These are phyloP conservation scores for Apiospora pterosperma DNA, from an alignment of 2,329 filamentous ascomycete genomes.

Conservation along the genomic window DNA sequence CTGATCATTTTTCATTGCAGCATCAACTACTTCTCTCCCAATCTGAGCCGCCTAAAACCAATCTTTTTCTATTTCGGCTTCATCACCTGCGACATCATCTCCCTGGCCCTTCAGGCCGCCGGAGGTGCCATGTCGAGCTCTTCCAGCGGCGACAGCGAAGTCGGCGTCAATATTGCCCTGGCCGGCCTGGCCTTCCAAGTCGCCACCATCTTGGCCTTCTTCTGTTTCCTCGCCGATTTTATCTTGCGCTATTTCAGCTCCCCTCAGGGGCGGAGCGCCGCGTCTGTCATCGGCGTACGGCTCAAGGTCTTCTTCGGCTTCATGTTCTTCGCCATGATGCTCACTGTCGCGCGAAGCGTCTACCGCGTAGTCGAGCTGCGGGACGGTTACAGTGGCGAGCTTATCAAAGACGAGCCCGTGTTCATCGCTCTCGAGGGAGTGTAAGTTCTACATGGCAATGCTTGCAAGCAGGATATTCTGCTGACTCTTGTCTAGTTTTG, in stretches of 20 bases:
- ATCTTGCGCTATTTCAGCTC: constrained; percentile 24
- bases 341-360: constrained; percentile 40
- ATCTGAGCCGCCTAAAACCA: constrained; percentile 19
- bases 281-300: neutral
- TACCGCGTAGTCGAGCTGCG: constrained; percentile 59
- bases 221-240: constrained; percentile 42
- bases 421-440: constrained; percentile 48
- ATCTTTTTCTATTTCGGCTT: constrained; percentile 24
- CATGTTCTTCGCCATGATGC: constrained; percentile 22
- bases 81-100: constrained; percentile 40
- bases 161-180: constrained; percentile 46
- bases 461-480: too few species aligned
- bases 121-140: constrained; percentile 39
- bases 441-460: too few species aligned
- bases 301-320: constrained; percentile 41
- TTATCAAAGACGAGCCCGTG: constrained; percentile 43
- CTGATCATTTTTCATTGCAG: constrained; percentile 11
- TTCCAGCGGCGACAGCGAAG: constrained; percentile 39
- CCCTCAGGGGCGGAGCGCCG: neutral
- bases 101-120: constrained; percentile 40
- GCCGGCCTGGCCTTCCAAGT: constrained; percentile 60
- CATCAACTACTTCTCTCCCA: constrained; percentile 29
- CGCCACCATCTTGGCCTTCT: constrained; percentile 50
- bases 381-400: constrained; percentile 48
- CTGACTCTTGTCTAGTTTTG: too few species aligned